phyloP scores from a whole-genome alignment of 2,329 filamentous ascomycete species.

The Diplodia intermedia region DNA sequence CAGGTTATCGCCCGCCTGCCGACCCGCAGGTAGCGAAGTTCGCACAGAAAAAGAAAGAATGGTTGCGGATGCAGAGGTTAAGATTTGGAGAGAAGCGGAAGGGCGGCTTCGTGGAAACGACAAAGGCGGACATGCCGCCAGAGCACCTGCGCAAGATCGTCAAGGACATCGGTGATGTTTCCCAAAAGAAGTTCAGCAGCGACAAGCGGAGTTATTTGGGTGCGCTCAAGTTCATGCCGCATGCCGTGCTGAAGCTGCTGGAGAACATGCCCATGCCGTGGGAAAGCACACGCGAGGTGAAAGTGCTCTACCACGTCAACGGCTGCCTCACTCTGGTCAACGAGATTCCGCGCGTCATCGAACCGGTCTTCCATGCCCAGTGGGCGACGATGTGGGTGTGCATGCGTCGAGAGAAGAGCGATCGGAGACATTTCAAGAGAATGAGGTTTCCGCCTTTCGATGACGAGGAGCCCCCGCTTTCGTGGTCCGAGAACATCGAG shows the following conservation, averaged over 20 bases:
- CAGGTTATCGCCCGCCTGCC: conserved; percentile 79
- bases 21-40: conserved; percentile 92
- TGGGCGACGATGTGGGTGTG: conserved; percentile 99
- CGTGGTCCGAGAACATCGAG: conserved; percentile 98
- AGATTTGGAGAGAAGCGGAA: conserved; percentile 97
- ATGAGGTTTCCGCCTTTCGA: conserved; percentile 99
- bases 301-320: conserved; percentile 98
- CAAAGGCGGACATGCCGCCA: conserved; percentile 98
- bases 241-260: conserved; percentile 93
- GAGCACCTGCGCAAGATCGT: conserved; percentile 99
- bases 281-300: conserved; percentile 95
- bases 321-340: conserved; percentile 97
- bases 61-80: conserved; percentile 88
- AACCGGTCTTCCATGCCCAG: conserved; percentile 96
- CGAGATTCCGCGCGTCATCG: conserved; percentile 94
- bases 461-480: conserved; percentile 95
- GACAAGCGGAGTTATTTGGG: conserved; percentile 98
- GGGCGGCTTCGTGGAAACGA: conserved; percentile 94
- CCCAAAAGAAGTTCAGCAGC: conserved; percentile 98
- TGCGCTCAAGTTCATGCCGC: conserved; percentile 98
- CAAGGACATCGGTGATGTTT: conserved; percentile 97
- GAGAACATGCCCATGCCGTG: conserved; percentile 99
- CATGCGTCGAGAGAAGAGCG: conserved; percentile 97
- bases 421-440: conserved; percentile 93
- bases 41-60: conserved; percentile 98